Evolutionary conservation across 2,329 filamentous ascomycete species (phyloP).

Genomic region (Endothia cerciana): DNA sequence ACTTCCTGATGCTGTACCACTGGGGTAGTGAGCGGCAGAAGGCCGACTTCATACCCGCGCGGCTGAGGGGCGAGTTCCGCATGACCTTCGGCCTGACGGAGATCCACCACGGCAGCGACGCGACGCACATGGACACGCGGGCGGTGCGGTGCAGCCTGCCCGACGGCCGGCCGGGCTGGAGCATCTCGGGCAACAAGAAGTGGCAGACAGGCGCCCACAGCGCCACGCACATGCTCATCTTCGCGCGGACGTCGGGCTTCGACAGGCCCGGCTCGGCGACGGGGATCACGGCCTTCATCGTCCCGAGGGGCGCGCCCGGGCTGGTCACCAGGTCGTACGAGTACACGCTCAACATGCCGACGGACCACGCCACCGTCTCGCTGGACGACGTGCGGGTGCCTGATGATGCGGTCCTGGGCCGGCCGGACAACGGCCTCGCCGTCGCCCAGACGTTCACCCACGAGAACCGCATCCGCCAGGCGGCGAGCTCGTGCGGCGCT

Average conservation of each 20-base stretch:
- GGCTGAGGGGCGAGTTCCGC: slow-evolving; percentile 56
- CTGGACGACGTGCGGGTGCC: slow-evolving; percentile 62
- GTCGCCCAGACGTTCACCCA: slow-evolving; percentile 69
- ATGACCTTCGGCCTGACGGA: slow-evolving; percentile 67
- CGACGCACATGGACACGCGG: slow-evolving; percentile 63
- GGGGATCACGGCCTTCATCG: slow-evolving; percentile 65
- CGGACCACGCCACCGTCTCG: slow-evolving; percentile 64
- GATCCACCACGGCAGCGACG: slow-evolving; percentile 64
- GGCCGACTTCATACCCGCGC: slow-evolving; percentile 54
- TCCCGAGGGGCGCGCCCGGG: slow-evolving; percentile 56
- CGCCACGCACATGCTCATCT: slow-evolving; percentile 65
- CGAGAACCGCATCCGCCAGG: slow-evolving; percentile 68
- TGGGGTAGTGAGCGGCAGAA: slow-evolving; percentile 61
- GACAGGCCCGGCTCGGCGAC: slow-evolving; percentile 55
- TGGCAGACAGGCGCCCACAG: slow-evolving; percentile 68
- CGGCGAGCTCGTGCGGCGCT: slow-evolving; percentile 61
- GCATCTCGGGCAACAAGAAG: slow-evolving; percentile 63
- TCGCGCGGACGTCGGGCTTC: slow-evolving; percentile 55
- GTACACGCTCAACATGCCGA: slow-evolving; percentile 70
- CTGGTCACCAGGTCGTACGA: slow-evolving; percentile 61
- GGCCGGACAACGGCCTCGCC: slow-evolving; percentile 56
- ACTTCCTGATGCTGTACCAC: slow-evolving; percentile 64
- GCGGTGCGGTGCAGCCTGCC: slow-evolving; percentile 47
- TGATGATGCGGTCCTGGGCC: slow-evolving; percentile 54
- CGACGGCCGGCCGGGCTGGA: slow-evolving; percentile 51